Base-by-base conservation (phyloP, 441 rosid genomes). In the Raphanus hybrid region DNA sequence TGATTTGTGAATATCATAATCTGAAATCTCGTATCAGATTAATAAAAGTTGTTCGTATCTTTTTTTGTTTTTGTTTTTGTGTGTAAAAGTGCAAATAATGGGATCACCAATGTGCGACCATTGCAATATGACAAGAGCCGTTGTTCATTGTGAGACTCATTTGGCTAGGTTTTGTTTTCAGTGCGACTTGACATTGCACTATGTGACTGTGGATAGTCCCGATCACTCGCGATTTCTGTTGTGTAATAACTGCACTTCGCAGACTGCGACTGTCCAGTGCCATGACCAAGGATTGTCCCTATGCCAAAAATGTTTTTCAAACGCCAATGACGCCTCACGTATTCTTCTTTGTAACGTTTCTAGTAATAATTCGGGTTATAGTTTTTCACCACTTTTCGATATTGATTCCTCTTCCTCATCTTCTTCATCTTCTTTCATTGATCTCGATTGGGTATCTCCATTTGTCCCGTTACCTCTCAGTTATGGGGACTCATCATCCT, bases 281-380 rank as follows among this genome's bases (percentile, higher is more conserved):
- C 57, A 50, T 61, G 57, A 62, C 2, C 64, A 27, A 70, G 65
- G 75, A 10, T 15, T 69, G 12, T 26, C 2, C n/a, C 73, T 61
- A 15, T 76, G 70, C 65, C 70, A 60, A 63, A 69, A 48, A 26
- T 76, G 80, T 35, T 10, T 54, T 64, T 27, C 65, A 70, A 55
- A 63, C 48, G 66, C 70, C 59, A 64, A 54, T 54, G 14, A 41
- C n/a, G 1, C 14, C 3, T 50, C 74, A 0, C 64, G 14, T 61
- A 60, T 20, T 20, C 18, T 32, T 34, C 50, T 50, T 69, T 64
- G 16, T 61, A 23, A 50, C 43, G 32, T 1, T 34, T 50, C 32
- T 20, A 48, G 10, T 48, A 14, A 69, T 10, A 20, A 3, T 14
- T 60, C 35, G 8, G 41, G 55, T 48, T 48, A 48, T 62, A 35